Conservation (phyloP, 495 filamentous ascomycete species). For the Penicillium turbatum region DNA sequence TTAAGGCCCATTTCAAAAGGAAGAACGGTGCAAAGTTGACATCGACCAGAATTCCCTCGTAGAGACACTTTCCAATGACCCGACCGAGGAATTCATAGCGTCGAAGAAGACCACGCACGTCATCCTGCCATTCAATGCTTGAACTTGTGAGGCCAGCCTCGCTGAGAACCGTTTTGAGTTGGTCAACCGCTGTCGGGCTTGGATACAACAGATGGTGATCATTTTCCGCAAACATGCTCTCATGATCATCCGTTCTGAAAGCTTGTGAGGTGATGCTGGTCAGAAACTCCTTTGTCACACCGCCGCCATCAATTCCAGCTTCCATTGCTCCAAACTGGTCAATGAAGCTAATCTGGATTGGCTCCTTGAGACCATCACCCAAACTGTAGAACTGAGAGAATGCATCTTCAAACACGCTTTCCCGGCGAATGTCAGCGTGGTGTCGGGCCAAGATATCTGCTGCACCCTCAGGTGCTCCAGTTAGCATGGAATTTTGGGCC, state of each 20-base stretch:
- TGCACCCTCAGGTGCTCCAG: conserved; percentile 24
- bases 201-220: conserved; percentile 88
- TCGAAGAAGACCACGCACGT: conserved; percentile 58
- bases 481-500: conserved; percentile 36
- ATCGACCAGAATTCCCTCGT: conserved; percentile 95
- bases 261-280: conserved; percentile 86
- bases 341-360: conserved; percentile 95
- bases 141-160: conserved; percentile 50
- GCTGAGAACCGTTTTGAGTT: conserved; percentile 56
- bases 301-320: conserved; percentile 94
- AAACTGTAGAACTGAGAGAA: conserved; percentile 78
- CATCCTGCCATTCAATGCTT: conserved; percentile 51
- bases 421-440: conserved; percentile 75
- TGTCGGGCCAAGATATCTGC: conserved; percentile 61
- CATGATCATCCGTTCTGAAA: conserved; percentile 56
- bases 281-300: conserved; percentile 96
- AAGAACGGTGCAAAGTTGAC: conserved; percentile 94
- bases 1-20: conserved; percentile 87
- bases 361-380: conserved; percentile 83
- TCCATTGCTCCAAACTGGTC: conserved; percentile 84
- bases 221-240: conserved; percentile 74
- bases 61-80: conserved; percentile 93
- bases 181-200: conserved; percentile 76
- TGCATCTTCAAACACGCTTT: conserved; percentile 81
- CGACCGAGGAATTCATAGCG: conserved; percentile 91